phyloP scores from a whole-genome alignment of 805 yeast species.

The Kuraishia ogatae region DNA sequence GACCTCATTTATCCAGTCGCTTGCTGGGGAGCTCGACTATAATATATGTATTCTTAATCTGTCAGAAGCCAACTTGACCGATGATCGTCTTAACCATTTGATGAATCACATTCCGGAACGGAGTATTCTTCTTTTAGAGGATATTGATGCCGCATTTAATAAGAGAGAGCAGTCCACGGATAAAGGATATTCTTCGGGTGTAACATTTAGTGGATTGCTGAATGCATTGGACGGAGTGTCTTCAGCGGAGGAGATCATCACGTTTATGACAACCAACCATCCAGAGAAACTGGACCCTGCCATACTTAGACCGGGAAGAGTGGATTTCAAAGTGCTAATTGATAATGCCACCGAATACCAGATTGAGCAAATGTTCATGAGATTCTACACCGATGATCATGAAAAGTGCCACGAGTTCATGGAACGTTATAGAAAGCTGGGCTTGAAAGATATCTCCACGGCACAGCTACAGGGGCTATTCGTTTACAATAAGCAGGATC shows the following conservation, averaged over 20 bases:
- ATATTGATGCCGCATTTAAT: slow-evolving; percentile 92
- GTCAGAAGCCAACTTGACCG: slow-evolving; percentile 86
- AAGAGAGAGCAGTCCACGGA: slow-evolving; percentile 70
- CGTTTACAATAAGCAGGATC: slow-evolving; percentile 82
- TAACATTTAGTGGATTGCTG: slow-evolving; percentile 87
- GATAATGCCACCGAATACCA: slow-evolving; percentile 86
- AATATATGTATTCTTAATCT: slow-evolving; percentile 89
- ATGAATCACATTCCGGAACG: slow-evolving; percentile 96
- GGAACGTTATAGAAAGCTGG: slow-evolving; percentile 34
- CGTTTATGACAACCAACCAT: slow-evolving; percentile 98
- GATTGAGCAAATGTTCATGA: slow-evolving; percentile 72
- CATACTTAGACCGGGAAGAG: slow-evolving; percentile 86
- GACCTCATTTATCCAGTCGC: slow-evolving; percentile 90
- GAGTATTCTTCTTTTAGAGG: slow-evolving; percentile 78
- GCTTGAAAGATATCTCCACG: slow-evolving; percentile 59
- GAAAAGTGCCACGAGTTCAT: slow-evolving; percentile 45
- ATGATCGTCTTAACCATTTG: slow-evolving; percentile 86
- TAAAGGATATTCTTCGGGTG: slow-evolving; percentile 76
- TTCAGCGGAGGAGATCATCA: slow-evolving; percentile 91
- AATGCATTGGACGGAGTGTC: slow-evolving; percentile 97
- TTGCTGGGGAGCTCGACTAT: slow-evolving; percentile 94
- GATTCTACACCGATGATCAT: slow-evolving; percentile 67
- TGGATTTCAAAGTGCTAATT: slow-evolving; percentile 74
- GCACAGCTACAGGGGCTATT: slow-evolving; percentile 95
- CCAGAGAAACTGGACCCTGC: slow-evolving; percentile 94